phyloP scores from a whole-genome alignment of 169 alveolate genomes.

The Plasmodium vivax region DNA sequence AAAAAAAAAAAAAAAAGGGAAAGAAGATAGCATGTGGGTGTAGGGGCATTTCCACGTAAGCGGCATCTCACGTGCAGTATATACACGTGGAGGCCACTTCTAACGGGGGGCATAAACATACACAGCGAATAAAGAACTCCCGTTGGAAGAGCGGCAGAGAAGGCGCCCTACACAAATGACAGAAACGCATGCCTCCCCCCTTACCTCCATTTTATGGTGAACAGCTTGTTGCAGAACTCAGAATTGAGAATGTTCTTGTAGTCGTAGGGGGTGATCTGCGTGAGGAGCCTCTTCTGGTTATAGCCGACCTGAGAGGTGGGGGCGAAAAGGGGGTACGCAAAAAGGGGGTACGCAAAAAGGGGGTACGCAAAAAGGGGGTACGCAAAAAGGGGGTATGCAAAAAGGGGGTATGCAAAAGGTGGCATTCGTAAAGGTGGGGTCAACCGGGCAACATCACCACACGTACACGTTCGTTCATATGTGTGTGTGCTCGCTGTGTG shows the following conservation, averaged over 20 bases:
- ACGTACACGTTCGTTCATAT: neutral
- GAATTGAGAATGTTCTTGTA: conserved; percentile 38
- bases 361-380: neutral
- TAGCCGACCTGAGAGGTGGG: conserved; percentile 50
- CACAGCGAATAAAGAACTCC: neutral
- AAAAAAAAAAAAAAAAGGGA: neutral
- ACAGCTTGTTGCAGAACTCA: conserved; percentile 31
- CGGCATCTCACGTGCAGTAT: neutral
- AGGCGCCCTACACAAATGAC: neutral
- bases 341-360: neutral
- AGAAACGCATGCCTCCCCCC: neutral
- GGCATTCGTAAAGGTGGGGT: neutral
- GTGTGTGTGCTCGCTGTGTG: neutral
- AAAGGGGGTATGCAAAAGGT: neutral
- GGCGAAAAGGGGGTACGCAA: neutral
- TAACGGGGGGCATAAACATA: neutral
- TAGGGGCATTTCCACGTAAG: neutral
- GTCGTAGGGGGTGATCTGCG: conserved; percentile 71
- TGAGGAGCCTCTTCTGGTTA: conserved; percentile 56
- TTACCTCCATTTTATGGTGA: conserved; percentile 61
- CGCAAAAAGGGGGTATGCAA: neutral
- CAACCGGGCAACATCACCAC: neutral
- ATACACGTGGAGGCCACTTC: neutral
- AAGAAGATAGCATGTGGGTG: neutral
- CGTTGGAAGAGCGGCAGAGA: neutral